phyloP scores from a whole-genome alignment of 768 basidiomycete genomes.

The Boletellus ananiceps region DNA sequence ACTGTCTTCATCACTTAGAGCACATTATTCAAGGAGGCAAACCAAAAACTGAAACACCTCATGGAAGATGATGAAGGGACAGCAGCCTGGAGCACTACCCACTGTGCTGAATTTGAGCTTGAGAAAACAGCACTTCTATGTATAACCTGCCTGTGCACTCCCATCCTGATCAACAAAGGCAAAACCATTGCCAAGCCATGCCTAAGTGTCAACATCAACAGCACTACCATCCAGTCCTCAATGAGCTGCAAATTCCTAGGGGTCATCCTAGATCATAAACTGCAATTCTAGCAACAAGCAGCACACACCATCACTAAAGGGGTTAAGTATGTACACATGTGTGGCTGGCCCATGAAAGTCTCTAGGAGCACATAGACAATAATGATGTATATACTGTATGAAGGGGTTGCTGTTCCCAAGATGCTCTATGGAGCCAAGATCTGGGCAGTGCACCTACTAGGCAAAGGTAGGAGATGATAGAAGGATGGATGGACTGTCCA shows the following conservation, averaged over 20 bases:
- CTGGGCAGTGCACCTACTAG: not conserved
- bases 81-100: too few species aligned
- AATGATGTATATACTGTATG: not conserved
- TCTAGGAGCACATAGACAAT: slow-evolving; percentile 15
- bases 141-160: too few species aligned
- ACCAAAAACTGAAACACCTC: not conserved
- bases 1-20: not conserved
- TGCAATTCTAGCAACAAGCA: slow-evolving; percentile 25
- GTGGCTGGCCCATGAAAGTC: not conserved
- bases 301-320: not conserved
- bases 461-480: not conserved
- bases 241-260: slow-evolving; percentile 28
- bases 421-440: slow-evolving; percentile 27
- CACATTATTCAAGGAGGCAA: not conserved
- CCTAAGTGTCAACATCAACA: not conserved
- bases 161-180: not conserved
- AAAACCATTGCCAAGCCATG: not conserved
- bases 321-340: not conserved
- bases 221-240: slow-evolving; percentile 14
- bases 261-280: slow-evolving; percentile 25
- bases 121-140: not conserved
- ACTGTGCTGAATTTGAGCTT: not conserved
- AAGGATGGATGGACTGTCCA: slow-evolving; percentile 8
- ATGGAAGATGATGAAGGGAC: not conserved
- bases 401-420: not conserved